Evolutionary conservation across 202 grass and related monocot genomes (phyloP).

Genomic region (Tripidium arundinaceum): DNA sequence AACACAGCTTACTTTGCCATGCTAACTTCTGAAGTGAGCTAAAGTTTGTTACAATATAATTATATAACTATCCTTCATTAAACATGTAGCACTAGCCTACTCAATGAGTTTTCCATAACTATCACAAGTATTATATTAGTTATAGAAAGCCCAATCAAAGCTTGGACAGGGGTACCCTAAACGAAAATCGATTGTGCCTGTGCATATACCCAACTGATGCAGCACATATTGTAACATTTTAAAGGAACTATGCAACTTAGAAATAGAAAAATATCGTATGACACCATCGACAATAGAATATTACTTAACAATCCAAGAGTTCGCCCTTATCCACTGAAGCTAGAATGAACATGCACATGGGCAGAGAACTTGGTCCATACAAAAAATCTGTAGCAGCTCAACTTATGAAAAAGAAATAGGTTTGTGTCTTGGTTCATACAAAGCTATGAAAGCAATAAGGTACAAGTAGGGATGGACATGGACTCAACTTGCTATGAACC

Average conservation of each 20-base stretch:
- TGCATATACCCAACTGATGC: not conserved
- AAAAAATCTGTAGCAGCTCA: not conserved
- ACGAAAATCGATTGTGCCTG: not conserved
- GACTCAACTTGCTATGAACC: too few relatives aligned
- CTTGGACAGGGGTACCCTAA: not conserved
- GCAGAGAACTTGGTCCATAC: not conserved
- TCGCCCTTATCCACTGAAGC: not conserved
- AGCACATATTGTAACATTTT: not conserved
- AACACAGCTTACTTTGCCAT: not conserved
- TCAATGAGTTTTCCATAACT: not conserved
- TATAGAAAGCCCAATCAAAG: not conserved
- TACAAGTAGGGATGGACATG: too few relatives aligned
- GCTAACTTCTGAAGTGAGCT: not conserved
- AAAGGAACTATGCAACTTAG: not conserved
- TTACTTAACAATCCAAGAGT: not conserved
- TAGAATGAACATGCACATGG: not conserved
- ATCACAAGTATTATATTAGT: not conserved
- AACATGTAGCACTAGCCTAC: not conserved
- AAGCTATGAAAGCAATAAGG: not conserved
- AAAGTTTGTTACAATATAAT: not conserved
- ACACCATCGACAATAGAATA: not conserved
- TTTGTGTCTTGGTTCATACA: not conserved
- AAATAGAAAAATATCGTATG: not conserved
- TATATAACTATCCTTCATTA: not conserved
- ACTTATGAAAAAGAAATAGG: not conserved